phyloP scores from a whole-genome alignment of 1,284 basidiomycete species.

The Marasmius sp. region DNA sequence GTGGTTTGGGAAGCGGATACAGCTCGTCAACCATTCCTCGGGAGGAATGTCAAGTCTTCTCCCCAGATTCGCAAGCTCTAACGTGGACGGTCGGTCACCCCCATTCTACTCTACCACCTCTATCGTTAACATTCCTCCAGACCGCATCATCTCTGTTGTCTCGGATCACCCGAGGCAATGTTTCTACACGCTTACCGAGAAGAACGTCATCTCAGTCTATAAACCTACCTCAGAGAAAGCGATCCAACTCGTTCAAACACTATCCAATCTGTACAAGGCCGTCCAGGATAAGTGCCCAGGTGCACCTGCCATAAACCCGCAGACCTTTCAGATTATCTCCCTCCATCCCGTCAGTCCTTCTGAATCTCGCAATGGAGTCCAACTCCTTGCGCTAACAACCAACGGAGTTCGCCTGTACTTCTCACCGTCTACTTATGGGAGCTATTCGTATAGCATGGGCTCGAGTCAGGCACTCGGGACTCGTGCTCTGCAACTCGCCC shows the following conservation, averaged over 20 bases:
- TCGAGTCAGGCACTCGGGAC: constrained; percentile 32
- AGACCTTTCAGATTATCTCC: constrained; percentile 63
- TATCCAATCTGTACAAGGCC: constrained; percentile 66
- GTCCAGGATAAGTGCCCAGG: constrained; percentile 77
- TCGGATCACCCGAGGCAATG: constrained; percentile 66
- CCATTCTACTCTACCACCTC: constrained; percentile 11
- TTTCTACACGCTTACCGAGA: constrained; percentile 74
- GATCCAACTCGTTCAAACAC: constrained; percentile 65
- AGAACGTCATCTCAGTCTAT: constrained; percentile 72
- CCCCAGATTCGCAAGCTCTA: constrained; percentile 61
- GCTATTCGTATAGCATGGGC: constrained; percentile 38
- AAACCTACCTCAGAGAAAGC: constrained; percentile 59
- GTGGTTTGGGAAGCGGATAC: constrained; percentile 88
- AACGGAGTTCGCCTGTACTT: constrained; percentile 85
- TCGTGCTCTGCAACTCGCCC: constrained; percentile 63
- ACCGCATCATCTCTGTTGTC: constrained; percentile 67
- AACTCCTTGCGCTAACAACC: constrained; percentile 78
- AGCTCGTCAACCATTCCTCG: constrained; percentile 80
- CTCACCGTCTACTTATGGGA: constrained; percentile 49
- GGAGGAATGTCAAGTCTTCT: constrained; percentile 74
- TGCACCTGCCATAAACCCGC: constrained; percentile 65
- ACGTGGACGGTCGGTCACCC: constrained; percentile 53
- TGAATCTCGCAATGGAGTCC: constrained; percentile 66
- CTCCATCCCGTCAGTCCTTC: constrained; percentile 63
- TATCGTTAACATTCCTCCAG: constrained; percentile 33